A percentile compares a stretch with the other conserved stretches of the same genome.
Conservation (phyloP, 2,329 filamentous ascomycete species). For the Aspergillus bombycis region DNA sequence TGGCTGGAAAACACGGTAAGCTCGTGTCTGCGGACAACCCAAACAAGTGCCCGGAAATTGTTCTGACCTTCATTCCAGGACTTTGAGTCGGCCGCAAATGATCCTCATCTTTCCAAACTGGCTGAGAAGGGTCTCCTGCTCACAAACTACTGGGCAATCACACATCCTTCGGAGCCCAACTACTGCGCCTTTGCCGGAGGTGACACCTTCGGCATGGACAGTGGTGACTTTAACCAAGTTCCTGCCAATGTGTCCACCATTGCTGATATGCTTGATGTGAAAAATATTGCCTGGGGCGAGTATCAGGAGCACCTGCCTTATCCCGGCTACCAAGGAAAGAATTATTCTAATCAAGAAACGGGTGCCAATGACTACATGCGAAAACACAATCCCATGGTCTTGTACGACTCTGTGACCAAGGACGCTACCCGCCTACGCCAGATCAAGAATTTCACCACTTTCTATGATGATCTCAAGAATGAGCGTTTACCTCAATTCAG, state of each 20-base stretch:
- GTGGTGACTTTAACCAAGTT: constrained; percentile 65
- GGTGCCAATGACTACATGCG: constrained; percentile 76
- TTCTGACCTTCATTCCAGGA: constrained; percentile 36
- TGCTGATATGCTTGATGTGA: constrained; percentile 69
- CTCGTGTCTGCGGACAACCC: not conserved
- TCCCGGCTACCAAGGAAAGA: constrained; percentile 68
- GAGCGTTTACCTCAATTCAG: constrained; percentile 71
- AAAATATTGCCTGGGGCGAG: constrained; percentile 67
- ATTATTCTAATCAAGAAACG: constrained; percentile 58
- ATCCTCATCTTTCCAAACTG: constrained; percentile 47
- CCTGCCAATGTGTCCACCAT: constrained; percentile 66
- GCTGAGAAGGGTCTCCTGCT: constrained; percentile 61
- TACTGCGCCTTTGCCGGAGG: constrained; percentile 70
- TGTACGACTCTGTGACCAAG: constrained; percentile 66
- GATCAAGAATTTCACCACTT: constrained; percentile 74
- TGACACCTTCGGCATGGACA: constrained; percentile 73
- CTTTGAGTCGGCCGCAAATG: constrained; percentile 65
- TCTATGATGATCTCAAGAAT: constrained; percentile 67
- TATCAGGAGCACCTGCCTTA: constrained; percentile 82
- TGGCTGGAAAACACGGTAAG: constrained; percentile 76
- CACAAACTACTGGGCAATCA: constrained; percentile 63
- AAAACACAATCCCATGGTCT: constrained; percentile 73
- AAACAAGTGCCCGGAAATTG: too few species aligned
- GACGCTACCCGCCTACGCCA: constrained; percentile 62
- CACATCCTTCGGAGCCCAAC: constrained; percentile 76